Percentiles rank a stretch among this genome's conserved stretches.
Evolutionary conservation across 1,284 basidiomycete genomes (phyloP).

Genomic region (Naganishia cerealis): DNA sequence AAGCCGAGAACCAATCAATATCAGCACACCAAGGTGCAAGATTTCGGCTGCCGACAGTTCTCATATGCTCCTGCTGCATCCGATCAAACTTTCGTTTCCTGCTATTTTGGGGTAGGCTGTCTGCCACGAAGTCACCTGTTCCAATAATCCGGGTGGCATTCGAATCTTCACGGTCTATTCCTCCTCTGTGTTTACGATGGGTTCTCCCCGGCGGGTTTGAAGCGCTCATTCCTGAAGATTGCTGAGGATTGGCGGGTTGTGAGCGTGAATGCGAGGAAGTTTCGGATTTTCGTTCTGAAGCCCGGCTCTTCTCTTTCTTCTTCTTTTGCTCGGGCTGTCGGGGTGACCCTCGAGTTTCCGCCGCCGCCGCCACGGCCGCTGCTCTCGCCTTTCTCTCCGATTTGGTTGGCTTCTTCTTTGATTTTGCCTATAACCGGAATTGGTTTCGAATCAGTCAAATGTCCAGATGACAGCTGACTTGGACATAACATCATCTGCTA

Average conservation of each 20-base stretch:
- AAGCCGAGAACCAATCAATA: conserved; percentile 9
- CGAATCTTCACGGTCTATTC: conserved; percentile 62
- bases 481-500: not conserved
- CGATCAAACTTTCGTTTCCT: conserved; percentile 76
- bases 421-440: not conserved
- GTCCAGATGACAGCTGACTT: not conserved
- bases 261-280: conserved; percentile 18
- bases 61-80: conserved; percentile 66
- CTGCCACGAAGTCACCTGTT: conserved; percentile 37
- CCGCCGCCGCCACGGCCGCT: not conserved
- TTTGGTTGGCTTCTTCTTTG: not conserved
- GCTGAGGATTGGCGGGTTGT: not conserved
- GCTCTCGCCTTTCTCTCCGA: not conserved
- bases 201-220: conserved; percentile 44
- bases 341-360: not conserved
- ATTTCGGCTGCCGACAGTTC: conserved; percentile 58
- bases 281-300: conserved; percentile 26
- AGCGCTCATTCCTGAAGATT: conserved; percentile 47
- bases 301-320: conserved; percentile 37
- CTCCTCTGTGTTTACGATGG: conserved; percentile 57
- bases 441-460: not conserved
- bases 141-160: conserved; percentile 7
- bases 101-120: conserved; percentile 65
- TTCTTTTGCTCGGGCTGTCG: conserved; percentile 33
- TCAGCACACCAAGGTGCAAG: conserved; percentile 27